These are phyloP conservation scores for Trypanosoma caninum DNA, from an alignment of 208 protist genomes.

Conservation along the genomic window DNA sequence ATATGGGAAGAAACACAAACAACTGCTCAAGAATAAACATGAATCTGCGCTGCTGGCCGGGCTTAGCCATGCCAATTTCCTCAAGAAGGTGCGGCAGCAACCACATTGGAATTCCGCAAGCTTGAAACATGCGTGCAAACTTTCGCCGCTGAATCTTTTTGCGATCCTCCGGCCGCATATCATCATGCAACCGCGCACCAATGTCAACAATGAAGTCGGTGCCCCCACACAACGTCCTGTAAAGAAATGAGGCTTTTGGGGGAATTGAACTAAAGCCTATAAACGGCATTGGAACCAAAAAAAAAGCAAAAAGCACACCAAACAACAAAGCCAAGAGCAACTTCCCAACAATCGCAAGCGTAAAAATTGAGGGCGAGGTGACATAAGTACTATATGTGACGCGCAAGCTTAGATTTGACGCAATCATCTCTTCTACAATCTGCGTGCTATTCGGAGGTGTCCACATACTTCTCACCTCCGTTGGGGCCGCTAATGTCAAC, in stretches of 20 bases:
- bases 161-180: slow-evolving; percentile 68
- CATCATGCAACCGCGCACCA: slow-evolving; percentile 52
- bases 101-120: slow-evolving; percentile 65
- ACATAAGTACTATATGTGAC: slow-evolving; percentile 14
- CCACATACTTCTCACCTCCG: slow-evolving; percentile 30
- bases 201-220: slow-evolving; percentile 37
- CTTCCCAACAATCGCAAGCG: slow-evolving; percentile 50
- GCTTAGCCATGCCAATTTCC: slow-evolving; percentile 66
- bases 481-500: slow-evolving; percentile 48
- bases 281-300: slow-evolving; percentile 52
- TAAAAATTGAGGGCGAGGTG: slow-evolving; percentile 31
- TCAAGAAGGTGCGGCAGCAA: slow-evolving; percentile 72
- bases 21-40: slow-evolving; percentile 65
- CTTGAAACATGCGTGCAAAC: slow-evolving; percentile 52
- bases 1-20: slow-evolving; percentile 60
- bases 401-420: slow-evolving; percentile 3
- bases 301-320: slow-evolving; percentile 46
- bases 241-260: slow-evolving; percentile 42
- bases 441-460: slow-evolving; percentile 38
- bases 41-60: slow-evolving; percentile 57
- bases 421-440: slow-evolving; percentile 25
- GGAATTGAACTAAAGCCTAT: slow-evolving; percentile 44
- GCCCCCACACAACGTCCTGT: slow-evolving; percentile 54
- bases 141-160: slow-evolving; percentile 50
- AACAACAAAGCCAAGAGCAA: slow-evolving; percentile 33